These are phyloP conservation scores for Anthracocystis panici-leucophaei DNA, from an alignment of 1,284 basidiomycete genomes.

Conservation along the genomic window DNA sequence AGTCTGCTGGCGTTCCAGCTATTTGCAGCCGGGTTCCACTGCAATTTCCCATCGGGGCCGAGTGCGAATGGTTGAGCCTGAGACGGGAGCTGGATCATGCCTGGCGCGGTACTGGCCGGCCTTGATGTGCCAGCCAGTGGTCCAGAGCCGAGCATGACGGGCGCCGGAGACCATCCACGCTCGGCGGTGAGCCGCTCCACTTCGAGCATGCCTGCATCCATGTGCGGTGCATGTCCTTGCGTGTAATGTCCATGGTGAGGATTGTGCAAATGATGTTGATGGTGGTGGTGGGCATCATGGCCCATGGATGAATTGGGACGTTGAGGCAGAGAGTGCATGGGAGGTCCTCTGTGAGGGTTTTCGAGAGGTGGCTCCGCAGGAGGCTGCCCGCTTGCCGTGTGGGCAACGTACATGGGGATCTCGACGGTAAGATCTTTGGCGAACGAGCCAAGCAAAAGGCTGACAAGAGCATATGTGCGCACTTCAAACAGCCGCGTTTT, in stretches of 20 bases:
- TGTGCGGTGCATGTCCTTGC: constrained; percentile 17
- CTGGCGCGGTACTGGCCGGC: constrained; percentile 50
- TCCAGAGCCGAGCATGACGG: constrained; percentile 16
- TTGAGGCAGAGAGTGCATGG: constrained; percentile 19
- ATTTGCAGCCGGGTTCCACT: constrained; percentile 38
- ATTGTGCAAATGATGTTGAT: constrained; percentile 15
- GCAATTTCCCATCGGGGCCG: constrained; percentile 27
- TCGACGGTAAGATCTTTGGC: constrained; percentile 63
- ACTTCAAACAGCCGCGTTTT: constrained; percentile 63
- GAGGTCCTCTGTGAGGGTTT: constrained; percentile 20
- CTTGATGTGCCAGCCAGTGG: constrained; percentile 17
- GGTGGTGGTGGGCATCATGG: constrained; percentile 19
- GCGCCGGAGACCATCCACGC: constrained; percentile 63
- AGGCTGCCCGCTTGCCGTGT: constrained; percentile 50
- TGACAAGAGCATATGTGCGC: constrained; percentile 51
- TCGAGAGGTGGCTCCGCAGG: constrained; percentile 16
- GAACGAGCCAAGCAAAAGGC: constrained; percentile 58
- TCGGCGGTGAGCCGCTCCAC: constrained; percentile 51
- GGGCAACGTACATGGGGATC: constrained; percentile 60
- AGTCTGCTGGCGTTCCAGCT: constrained; percentile 49
- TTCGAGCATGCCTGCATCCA: constrained; percentile 38
- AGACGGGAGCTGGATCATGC: constrained; percentile 45
- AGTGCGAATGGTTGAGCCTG: constrained; percentile 41
- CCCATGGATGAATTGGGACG: constrained; percentile 46
- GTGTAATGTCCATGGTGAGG: constrained; percentile 22